Evolutionary conservation across 257 asterid genomes (phyloP).

Genomic region (Oldenlandia corymbosa): DNA sequence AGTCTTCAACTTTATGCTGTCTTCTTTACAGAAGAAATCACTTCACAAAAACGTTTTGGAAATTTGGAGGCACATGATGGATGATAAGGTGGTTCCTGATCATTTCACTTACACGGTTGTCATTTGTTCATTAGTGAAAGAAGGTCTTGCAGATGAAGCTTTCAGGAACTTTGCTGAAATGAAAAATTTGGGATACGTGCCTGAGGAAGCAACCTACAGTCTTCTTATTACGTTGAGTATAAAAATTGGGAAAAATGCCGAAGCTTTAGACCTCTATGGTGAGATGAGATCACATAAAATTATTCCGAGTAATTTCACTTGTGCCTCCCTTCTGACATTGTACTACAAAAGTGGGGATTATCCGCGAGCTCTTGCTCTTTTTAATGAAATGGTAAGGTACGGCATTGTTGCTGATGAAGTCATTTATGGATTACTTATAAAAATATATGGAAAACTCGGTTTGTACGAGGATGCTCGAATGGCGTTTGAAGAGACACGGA

Average conservation of each 20-base stretch:
- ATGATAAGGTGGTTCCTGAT: conserved; percentile 56
- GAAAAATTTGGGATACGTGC: conserved; percentile 65
- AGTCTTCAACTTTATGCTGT: conserved; percentile 88
- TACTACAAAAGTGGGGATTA: conserved; percentile 68
- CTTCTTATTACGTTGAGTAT: conserved; percentile 61
- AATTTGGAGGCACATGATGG: conserved; percentile 67
- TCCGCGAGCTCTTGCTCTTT: conserved; percentile 77
- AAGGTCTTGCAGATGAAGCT: conserved; percentile 59
- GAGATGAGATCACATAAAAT: conserved; percentile 75
- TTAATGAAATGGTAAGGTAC: conserved; percentile 75
- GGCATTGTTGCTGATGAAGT: conserved; percentile 78
- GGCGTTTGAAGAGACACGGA: conserved; percentile 58
- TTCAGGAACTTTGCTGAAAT: conserved; percentile 53
- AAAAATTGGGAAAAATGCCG: conserved; percentile 46
- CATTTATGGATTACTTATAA: conserved; percentile 76
- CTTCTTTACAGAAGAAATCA: conserved; percentile 82
- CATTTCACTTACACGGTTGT: conserved; percentile 77
- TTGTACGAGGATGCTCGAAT: conserved; percentile 83
- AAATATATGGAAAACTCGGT: conserved; percentile 94
- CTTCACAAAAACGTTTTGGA: conserved; percentile 51
- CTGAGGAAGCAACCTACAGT: conserved; percentile 93
- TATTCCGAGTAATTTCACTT: conserved; percentile 79
- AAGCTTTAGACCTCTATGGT: conserved; percentile 58
- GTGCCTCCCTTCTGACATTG: conserved; percentile 87
- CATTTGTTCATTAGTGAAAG: conserved; percentile 69